Evolutionary conservation across 305 asterid species (phyloP).

Genomic region (Withania somnifera): DNA sequence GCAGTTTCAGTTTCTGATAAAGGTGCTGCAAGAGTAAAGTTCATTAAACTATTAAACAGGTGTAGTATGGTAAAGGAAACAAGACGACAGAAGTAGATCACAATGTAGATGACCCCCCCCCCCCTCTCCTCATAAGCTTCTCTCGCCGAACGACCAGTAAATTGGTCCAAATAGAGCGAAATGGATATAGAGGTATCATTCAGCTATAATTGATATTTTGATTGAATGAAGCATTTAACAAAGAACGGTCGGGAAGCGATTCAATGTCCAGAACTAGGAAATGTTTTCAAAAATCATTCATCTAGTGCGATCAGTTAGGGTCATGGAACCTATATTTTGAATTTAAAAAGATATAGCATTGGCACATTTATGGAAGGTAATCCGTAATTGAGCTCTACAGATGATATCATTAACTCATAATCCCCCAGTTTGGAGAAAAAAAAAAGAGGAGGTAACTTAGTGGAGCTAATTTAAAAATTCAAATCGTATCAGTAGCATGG

Average conservation of each 20-base stretch:
- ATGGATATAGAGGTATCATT: not conserved
- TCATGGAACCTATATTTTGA: not conserved
- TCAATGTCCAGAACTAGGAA: not conserved
- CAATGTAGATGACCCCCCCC: not conserved
- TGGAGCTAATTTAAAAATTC: not conserved
- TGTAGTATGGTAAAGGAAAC: not conserved
- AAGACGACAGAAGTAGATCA: not conserved
- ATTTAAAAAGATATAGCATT: not conserved
- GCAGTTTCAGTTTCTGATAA: constrained; percentile 37
- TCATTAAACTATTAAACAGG: not conserved
- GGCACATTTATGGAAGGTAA: not conserved
- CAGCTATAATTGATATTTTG: not conserved
- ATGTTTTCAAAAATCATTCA: not conserved
- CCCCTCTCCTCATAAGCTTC: no score
- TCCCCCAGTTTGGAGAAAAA: not conserved
- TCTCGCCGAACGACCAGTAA: not conserved
- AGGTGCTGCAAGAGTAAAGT: constrained; percentile 25
- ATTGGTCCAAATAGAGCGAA: not conserved
- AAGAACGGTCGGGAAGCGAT: not conserved
- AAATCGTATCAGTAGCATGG: not conserved
- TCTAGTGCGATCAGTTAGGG: not conserved
- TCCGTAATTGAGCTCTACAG: not conserved
- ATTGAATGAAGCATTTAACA: not conserved
- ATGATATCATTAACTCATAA: not conserved
- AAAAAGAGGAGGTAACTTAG: not conserved